phyloP scores from a whole-genome alignment of 2,329 filamentous ascomycete species.

The Aspergillus luchuensis region DNA sequence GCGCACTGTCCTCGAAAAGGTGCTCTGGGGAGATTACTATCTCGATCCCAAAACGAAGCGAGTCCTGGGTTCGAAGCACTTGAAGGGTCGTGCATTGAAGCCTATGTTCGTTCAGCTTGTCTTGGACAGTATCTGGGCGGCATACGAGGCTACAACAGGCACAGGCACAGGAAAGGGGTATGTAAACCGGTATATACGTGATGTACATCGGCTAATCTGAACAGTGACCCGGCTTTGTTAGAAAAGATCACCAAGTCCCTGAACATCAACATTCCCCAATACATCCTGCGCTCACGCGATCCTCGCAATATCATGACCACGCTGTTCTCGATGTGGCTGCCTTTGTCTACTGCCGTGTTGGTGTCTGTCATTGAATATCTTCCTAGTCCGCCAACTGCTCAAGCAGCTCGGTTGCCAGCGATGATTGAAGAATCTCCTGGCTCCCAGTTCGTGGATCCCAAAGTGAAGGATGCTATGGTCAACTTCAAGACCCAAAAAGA shows the following conservation, averaged over 20 bases:
- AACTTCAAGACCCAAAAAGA: slow-evolving; percentile 70
- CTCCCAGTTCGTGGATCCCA: slow-evolving; percentile 66
- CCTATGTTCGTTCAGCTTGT: slow-evolving; percentile 98
- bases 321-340: slow-evolving; percentile 86
- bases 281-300: slow-evolving; percentile 81
- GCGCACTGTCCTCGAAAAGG: slow-evolving; percentile 81
- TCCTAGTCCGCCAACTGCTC: slow-evolving; percentile 78
- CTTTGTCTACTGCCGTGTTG: slow-evolving; percentile 85
- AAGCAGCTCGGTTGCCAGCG: slow-evolving; percentile 75
- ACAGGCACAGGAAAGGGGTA: slow-evolving; percentile 79
- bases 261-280: slow-evolving; percentile 78
- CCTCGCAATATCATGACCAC: slow-evolving; percentile 80
- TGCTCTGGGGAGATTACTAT: slow-evolving; percentile 96
- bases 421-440: slow-evolving; percentile 81
- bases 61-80: slow-evolving; percentile 83
- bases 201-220: slow-evolving; percentile 34
- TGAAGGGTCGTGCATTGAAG: slow-evolving; percentile 88
- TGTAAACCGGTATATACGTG: slow-evolving; percentile 25
- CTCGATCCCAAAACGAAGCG: slow-evolving; percentile 96
- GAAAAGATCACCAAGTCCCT: slow-evolving; percentile 96
- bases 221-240: slow-evolving; percentile 72
- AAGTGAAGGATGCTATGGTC: slow-evolving; percentile 77
- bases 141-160: slow-evolving; percentile 86
- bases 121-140: slow-evolving; percentile 92
- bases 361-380: slow-evolving; percentile 94